A percentile compares a stretch with the other conserved stretches of the same genome.
phyloP scores from a whole-genome alignment of 2,329 filamentous ascomycete species.

The Reticulascus tulasneorum region DNA sequence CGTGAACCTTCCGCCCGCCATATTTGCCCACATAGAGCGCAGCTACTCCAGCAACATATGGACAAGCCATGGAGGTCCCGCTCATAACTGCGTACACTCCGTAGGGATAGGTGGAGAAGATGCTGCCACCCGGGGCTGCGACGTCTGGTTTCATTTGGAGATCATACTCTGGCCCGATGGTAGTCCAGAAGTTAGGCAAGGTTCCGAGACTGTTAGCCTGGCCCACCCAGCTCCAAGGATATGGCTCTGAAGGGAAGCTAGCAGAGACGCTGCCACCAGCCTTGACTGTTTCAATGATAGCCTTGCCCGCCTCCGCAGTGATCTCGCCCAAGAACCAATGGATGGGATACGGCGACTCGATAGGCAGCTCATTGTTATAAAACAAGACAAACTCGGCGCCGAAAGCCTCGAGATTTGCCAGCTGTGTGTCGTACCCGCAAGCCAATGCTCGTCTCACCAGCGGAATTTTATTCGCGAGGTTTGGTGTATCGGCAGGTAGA shows the following conservation, averaged over 20 bases:
- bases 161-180: slow-evolving; percentile 39
- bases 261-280: slow-evolving; percentile 13
- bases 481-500: slow-evolving; percentile 29
- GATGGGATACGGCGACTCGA: too few relatives aligned
- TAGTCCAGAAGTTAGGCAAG: slow-evolving; percentile 30
- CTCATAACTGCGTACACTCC: slow-evolving; percentile 41
- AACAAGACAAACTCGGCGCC: slow-evolving; percentile 37
- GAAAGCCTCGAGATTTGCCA: slow-evolving; percentile 29
- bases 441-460: slow-evolving; percentile 23
- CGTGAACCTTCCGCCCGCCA: slow-evolving; percentile 34
- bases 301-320: slow-evolving; percentile 10
- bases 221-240: slow-evolving; percentile 13
- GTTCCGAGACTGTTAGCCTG: slow-evolving; percentile 22
- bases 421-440: slow-evolving; percentile 21
- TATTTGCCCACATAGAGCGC: slow-evolving; percentile 39
- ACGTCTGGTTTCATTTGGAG: slow-evolving; percentile 48
- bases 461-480: slow-evolving; percentile 36
- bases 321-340: too few relatives aligned
- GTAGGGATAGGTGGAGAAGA: slow-evolving; percentile 45
- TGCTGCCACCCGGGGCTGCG: slow-evolving; percentile 43
- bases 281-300: slow-evolving; percentile 14
- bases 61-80: slow-evolving; percentile 55
- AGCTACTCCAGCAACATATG: slow-evolving; percentile 48
- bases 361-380: slow-evolving; percentile 32
- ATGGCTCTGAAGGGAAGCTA: slow-evolving; percentile 16